Conservation (phyloP, 2,329 filamentous ascomycete genomes). For the Pseudopyricularia cyperi region DNA sequence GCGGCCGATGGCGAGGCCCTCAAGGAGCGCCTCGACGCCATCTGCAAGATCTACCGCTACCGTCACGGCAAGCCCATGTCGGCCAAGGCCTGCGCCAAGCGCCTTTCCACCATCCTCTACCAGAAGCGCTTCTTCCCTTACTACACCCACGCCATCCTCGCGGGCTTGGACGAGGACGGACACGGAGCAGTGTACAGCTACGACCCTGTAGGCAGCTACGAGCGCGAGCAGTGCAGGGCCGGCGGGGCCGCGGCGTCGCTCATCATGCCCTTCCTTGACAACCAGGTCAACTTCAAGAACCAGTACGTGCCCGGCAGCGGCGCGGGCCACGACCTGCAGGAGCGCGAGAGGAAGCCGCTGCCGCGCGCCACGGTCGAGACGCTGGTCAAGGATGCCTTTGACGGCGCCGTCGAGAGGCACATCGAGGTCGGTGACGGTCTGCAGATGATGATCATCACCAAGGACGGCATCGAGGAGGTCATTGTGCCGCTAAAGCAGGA, state of each 20-base stretch:
- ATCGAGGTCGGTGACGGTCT: conserved; percentile 96
- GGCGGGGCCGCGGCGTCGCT: conserved; percentile 84
- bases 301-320: conserved; percentile 86
- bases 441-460: conserved; percentile 90
- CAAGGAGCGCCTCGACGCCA: conserved; percentile 82
- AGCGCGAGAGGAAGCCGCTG: conserved; percentile 58
- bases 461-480: conserved; percentile 76
- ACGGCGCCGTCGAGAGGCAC: conserved; percentile 94
- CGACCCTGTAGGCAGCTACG: conserved; percentile 94
- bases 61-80: conserved; percentile 95
- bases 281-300: conserved; percentile 99
- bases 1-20: conserved; percentile 88
- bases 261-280: conserved; percentile 99
- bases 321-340: conserved; percentile 65
- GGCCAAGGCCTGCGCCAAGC: conserved; percentile 87
- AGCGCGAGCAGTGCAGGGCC: conserved; percentile 89
- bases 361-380: conserved; percentile 64
- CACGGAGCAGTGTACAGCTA: conserved; percentile 93
- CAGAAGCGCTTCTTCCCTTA: conserved; percentile 98
- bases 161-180: conserved; percentile 87
- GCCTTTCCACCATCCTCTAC: conserved; percentile 91
- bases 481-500: conserved; percentile 81
- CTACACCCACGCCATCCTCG: conserved; percentile 91
- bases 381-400: conserved; percentile 93
- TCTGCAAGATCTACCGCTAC: conserved; percentile 99